Percentiles rank a stretch among this genome's conserved stretches.
These are phyloP conservation scores for Mycosphaerella arachidis DNA, from an alignment of 2,329 filamentous ascomycete genomes.

Conservation along the genomic window DNA sequence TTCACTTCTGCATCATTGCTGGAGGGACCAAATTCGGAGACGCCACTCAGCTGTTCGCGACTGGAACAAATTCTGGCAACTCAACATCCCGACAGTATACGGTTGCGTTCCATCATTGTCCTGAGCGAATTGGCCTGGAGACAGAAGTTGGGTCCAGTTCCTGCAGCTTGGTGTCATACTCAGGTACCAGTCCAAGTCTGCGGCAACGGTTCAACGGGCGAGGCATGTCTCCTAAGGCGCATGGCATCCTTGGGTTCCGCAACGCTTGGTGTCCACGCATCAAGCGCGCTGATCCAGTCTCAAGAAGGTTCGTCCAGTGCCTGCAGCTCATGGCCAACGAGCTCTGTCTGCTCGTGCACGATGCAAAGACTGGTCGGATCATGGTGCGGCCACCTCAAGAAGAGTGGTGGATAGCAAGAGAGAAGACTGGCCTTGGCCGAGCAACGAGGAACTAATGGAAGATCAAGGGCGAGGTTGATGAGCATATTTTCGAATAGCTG, in stretches of 20 bases:
- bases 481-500: slow-evolving; percentile 40
- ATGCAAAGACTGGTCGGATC: slow-evolving; percentile 38
- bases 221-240: slow-evolving; percentile 31
- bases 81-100: slow-evolving; percentile 44
- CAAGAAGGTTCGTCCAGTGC: slow-evolving; percentile 42
- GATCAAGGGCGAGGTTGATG: slow-evolving; percentile 33
- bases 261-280: slow-evolving; percentile 43
- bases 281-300: slow-evolving; percentile 40
- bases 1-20: slow-evolving; percentile 49
- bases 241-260: slow-evolving; percentile 35
- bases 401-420: slow-evolving; percentile 38
- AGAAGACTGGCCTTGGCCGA: slow-evolving; percentile 38
- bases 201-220: slow-evolving; percentile 34
- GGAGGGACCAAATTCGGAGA: slow-evolving; percentile 45
- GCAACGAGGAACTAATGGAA: slow-evolving; percentile 39
- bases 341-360: slow-evolving; percentile 40
- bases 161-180: slow-evolving; percentile 40
- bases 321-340: slow-evolving; percentile 37
- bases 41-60: slow-evolving; percentile 45
- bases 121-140: slow-evolving; percentile 42
- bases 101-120: slow-evolving; percentile 47
- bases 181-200: slow-evolving; percentile 33
- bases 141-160: slow-evolving; percentile 38
- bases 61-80: slow-evolving; percentile 50
- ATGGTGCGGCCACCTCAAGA: slow-evolving; percentile 37